Base-by-base conservation (phyloP, 2,329 filamentous ascomycete species). In the Apiospora koreana region DNA sequence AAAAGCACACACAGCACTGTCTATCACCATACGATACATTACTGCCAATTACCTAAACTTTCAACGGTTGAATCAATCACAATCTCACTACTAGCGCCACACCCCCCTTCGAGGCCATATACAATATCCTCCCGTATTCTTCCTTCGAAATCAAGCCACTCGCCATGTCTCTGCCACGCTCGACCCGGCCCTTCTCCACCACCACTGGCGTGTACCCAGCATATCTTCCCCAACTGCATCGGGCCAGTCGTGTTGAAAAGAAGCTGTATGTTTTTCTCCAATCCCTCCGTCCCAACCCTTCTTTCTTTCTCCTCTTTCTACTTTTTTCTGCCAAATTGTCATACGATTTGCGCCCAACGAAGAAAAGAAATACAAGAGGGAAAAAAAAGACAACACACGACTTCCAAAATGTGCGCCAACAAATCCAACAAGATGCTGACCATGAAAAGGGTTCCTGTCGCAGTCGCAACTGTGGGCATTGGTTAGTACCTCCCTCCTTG, bases 391-490 rank as follows among this genome's bases (percentile, higher is more conserved):
- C 43, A 46, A n/a, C 9, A 41, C 2, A 9, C 50, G 21, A 14
- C 54, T 2, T 38, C 31, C 31, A 38, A 38, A 14, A 62, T 38
- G 31, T 35, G 54, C 54, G 31, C 54, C 54, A 62, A 62, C 50
- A 58, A 58, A 58, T 35, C 50, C 50, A 58, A 58, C 54, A 62
- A 62, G 31, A 74, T 79, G 69, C 74, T 76, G 43, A 69, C 69
- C 41, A 23, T 62, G 28, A 68, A 67, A 67, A 80, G 78, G 71
- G 77, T 74, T 16, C 79, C 78, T 1, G 78, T 78, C 25, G 76
- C 76, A 41, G 74, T 77, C 45, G 79, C 77, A 50, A 76, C 78
- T 4, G 74, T 78, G 66, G 78, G 79, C 65, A 78, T 80, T 66
- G 79, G 79, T 77, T 71, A 69, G 72, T 74, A 41, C 43, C 35